Evolutionary conservation across 163 green algal genomes (phyloP), one percentile per base, ranked within the genome.

Genomic region (Scenedesmus sp.): DNA sequence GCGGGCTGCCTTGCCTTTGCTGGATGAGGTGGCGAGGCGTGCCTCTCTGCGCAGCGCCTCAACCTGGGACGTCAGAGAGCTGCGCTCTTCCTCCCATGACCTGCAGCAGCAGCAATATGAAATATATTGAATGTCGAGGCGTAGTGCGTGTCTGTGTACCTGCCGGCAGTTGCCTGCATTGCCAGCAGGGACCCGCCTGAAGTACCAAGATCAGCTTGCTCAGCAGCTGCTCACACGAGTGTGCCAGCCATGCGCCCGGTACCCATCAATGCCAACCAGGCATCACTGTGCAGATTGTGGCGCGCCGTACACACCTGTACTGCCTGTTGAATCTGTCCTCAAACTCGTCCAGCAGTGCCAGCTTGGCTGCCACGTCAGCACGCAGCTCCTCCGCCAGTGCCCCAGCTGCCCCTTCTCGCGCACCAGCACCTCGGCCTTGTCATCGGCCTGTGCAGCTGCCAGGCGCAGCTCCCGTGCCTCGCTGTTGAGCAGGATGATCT

Each of bases 331-430:
- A 97, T 56, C 93, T 92, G 46, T 93, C 90, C 91, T 97, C 94
- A 86, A 97, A 97, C 85, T 95, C 92, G 43, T 97, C 93, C 91
- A 97, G 94, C 85, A 97, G 91, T 33, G 78, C 81, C 86, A 96
- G 93, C 90, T 95, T 96, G 46, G 94, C 94, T 68, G 89, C 78
- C 76, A 97, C 89, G 81, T 96, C 94, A 33, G 84, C 81, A 0
- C 94, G 87, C 68, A 95, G 91, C 80, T 94, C 91, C n/a, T 94
- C 93, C 80, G 59, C 80, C 56, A 81, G 42, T 49, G 22, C 83
- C 24, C 35, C 49, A 89, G 35, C 70, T 79, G 61, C 33, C 51
- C 49, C 68, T 89, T 88, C 70, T 92, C 88, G 12, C 88, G 44
- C 35, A 81, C 56, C 44, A 96, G 82, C 73, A 94, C 85, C 83